These are phyloP conservation scores for Trichothecium sympodiale DNA, from an alignment of 2,329 filamentous ascomycete genomes.

Conservation along the genomic window DNA sequence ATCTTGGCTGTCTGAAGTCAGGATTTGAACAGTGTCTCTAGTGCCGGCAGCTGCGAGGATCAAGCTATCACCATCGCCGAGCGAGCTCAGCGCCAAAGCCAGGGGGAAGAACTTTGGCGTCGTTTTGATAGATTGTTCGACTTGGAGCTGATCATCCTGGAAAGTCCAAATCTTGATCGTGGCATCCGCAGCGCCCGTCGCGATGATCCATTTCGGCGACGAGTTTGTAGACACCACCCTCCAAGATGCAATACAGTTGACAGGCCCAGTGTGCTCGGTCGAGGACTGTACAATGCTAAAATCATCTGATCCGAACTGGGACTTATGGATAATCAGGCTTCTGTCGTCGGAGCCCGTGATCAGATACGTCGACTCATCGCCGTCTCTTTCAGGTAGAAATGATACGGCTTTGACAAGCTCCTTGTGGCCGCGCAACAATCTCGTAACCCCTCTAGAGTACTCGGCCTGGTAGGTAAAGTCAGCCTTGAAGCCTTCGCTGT, in stretches of 20 bases:
- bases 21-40: conserved; percentile 70
- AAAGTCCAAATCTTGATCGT: conserved; percentile 62
- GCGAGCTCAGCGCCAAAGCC: conserved; percentile 54
- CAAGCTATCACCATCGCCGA: conserved; percentile 43
- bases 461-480: background rate
- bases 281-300: conserved; percentile 37
- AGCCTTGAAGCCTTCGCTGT: too few relatives aligned
- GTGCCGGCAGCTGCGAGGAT: conserved; percentile 82
- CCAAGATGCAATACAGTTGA: conserved; percentile 55
- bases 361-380: conserved; percentile 43
- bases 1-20: conserved; percentile 29
- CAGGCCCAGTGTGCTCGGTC: conserved; percentile 57
- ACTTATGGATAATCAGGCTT: conserved; percentile 61
- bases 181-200: conserved; percentile 75
- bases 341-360: conserved; percentile 77
- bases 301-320: conserved; percentile 11
- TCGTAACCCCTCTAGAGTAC: conserved; percentile 44
- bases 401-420: conserved; percentile 74
- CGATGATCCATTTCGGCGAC: conserved; percentile 37
- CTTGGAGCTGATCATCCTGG: conserved; percentile 30
- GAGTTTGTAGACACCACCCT: conserved; percentile 12
- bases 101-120: conserved; percentile 75
- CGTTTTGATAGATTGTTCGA: conserved; percentile 61
- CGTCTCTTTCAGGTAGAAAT: conserved; percentile 49
- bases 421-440: conserved; percentile 63